Base-by-base conservation (phyloP, 768 basidiomycete genomes). In the Lentinus tigrinus region DNA sequence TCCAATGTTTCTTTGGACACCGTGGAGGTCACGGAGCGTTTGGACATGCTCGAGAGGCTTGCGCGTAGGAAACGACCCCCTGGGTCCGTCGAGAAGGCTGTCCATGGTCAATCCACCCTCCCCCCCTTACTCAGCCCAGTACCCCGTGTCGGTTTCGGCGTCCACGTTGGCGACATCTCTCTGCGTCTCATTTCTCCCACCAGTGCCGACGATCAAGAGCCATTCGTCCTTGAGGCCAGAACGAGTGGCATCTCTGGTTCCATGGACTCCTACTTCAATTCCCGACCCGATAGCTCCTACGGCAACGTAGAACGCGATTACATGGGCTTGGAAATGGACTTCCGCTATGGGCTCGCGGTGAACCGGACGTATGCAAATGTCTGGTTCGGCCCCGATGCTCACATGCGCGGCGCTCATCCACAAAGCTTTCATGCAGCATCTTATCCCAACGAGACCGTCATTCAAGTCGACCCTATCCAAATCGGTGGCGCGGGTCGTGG, bases 391-490 rank as follows among this genome's bases (percentile, higher is more conserved):
- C 52, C 59, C 26, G 57, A 58, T 46, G 51, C 50, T 6, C 56
- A 63, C 37, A 19, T 55, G n/a, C 55, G 58, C 14, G 58, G 56
- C 16, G 56, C 55, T 4, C 63, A 54, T 26, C 56, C 48, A 8
- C 60, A 53, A n/a, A 56, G 52, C 13, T 52, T 77, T 78, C 42
- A 48, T 23, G 46, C 58, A 10, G 63, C 54, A 36, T 28, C 27
- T 14, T 63, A 67, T 17, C 61, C 68, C 6, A 63, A 62, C 24
- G 69, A 70, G 27, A 46, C 76, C 71, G 57, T 89, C 3, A 63
- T 89, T 14, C 85, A 84, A 4, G 62, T 89, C 43, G 88, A 88
- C 40, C 72, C 77, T 0, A 52, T 90, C 13, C 82, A 88, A 62
- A 61, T 81, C 21, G 67, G 56, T 38, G 81, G 78, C 5, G 66